Percentiles rank a stretch among this genome's conserved stretches.
Evolutionary conservation across 2,329 filamentous ascomycete species (phyloP).

Genomic region (Fusarium buxicola): DNA sequence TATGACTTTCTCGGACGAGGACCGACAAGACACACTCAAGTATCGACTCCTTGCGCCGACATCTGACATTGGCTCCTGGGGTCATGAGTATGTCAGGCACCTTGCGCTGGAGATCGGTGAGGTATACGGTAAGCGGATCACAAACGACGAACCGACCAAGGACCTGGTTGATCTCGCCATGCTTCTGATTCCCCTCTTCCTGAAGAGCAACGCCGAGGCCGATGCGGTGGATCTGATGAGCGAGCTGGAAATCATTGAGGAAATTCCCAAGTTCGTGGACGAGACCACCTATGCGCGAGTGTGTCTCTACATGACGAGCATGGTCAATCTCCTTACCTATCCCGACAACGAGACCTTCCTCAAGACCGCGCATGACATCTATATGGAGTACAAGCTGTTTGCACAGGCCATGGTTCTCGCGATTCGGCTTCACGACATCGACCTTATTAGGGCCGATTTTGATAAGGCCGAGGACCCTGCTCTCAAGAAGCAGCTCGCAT

Average conservation of each 20-base stretch:
- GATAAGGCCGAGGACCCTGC: conserved; percentile 82
- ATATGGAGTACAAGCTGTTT: conserved; percentile 91
- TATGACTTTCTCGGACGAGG: conserved; percentile 98
- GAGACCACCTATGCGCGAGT: conserved; percentile 93
- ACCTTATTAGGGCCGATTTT: conserved; percentile 86
- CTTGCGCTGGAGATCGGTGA: conserved; percentile 95
- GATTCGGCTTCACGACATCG: conserved; percentile 89
- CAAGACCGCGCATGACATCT: conserved; percentile 91
- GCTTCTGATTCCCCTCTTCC: conserved; percentile 89
- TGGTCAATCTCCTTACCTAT: conserved; percentile 97
- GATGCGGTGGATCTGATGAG: conserved; percentile 97
- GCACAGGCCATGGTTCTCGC: conserved; percentile 94
- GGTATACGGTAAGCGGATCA: conserved; percentile 89
- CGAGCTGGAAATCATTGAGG: conserved; percentile 96
- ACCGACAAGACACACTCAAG: conserved; percentile 94
- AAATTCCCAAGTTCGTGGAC: conserved; percentile 89
- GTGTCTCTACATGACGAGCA: conserved; percentile 98
- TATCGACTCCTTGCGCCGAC: conserved; percentile 91
- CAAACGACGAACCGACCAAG: conserved; percentile 83
- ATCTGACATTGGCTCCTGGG: conserved; percentile 95
- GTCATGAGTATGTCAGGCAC: conserved; percentile 97
- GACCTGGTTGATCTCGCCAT: conserved; percentile 89
- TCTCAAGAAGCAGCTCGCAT: conserved; percentile 92
- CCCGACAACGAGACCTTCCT: conserved; percentile 98
- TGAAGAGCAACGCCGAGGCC: conserved; percentile 97